phyloP scores from a whole-genome alignment of 2,329 filamentous ascomycete species.

The Monosporascus sp. region DNA sequence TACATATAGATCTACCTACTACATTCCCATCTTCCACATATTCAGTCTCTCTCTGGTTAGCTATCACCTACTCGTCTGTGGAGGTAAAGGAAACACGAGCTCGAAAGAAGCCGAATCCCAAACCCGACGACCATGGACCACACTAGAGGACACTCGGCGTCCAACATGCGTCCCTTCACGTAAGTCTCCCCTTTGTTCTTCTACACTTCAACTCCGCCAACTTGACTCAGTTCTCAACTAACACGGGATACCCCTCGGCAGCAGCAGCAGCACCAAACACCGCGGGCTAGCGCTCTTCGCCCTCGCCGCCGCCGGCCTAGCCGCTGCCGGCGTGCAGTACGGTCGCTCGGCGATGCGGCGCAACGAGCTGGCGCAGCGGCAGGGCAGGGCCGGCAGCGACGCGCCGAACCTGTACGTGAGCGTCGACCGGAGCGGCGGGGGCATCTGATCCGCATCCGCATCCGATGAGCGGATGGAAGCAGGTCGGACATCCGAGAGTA shows the following conservation, averaged over 20 bases:
- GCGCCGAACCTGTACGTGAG: slow-evolving; percentile 40
- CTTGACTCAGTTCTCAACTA: background rate
- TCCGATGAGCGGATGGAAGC: no score
- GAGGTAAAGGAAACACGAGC: no score
- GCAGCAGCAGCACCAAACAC: slow-evolving; percentile 27
- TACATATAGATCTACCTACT: no score
- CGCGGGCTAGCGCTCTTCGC: slow-evolving; percentile 32
- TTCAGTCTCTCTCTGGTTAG: no score
- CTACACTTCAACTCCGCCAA: background rate
- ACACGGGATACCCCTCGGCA: background rate
- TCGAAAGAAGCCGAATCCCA: no score
- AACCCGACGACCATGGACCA: background rate
- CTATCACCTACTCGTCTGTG: no score
- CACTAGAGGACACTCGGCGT: background rate
- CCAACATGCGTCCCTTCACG: background rate
- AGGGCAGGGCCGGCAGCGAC: slow-evolving; percentile 18
- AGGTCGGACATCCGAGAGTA: no score
- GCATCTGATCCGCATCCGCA: slow-evolving; percentile 13
- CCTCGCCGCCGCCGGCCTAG: slow-evolving; percentile 24
- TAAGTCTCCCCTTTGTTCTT: background rate
- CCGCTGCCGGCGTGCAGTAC: slow-evolving; percentile 28
- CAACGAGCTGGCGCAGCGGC: slow-evolving; percentile 40
- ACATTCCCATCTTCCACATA: no score
- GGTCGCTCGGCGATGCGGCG: slow-evolving; percentile 30
- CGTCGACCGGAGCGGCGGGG: slow-evolving; percentile 45